Evolutionary conservation across 2,329 filamentous ascomycete species (phyloP), one percentile per base, ranked within the genome.

Genomic region (Acrocalymma vagum): DNA sequence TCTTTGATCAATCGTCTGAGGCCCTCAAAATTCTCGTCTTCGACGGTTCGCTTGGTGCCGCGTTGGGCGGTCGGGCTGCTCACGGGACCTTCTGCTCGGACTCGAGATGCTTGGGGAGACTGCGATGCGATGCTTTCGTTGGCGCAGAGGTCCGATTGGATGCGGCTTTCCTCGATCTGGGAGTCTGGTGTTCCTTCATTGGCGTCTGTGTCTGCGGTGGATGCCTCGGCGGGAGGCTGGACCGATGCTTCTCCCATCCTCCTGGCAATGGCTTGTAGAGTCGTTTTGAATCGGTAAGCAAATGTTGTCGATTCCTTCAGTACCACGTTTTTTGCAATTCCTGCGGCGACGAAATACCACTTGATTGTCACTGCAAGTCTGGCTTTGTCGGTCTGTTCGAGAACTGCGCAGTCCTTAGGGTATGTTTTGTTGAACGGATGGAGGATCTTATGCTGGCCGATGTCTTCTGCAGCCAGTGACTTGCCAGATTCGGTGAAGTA

Each of bases 401-500:
- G 26, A 9, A 18, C n/a, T 5, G 16, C n/a, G 8, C 29, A 21
- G n/a, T 17, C 27, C 17, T 34, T 47, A 4, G 43, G 38, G 11
- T 29, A 47, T 9, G 43, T 42, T 9, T 50, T 53, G 28, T 42
- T 45, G 28, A 53, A 53, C 13, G 49, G 49, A 15, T 53, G 49
- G 9, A 44, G 14, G 9, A 53, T 20, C 20, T 43, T 31, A 21
- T 50, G 39, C 13, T 29, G 41, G 16, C 31, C 33, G 6, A 42
- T 25, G 13, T 16, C 22, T 23, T 47, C 39, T 5, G 34, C 11
- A 17, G 34, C 18, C 8, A 48, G 30, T 7, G 20, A 22, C 15
- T 22, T 14, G 14, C 16, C 14, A 9, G 16, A 11, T 16, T 32
- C 26, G 17, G 39, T 22, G 13, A 39, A 33, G 29, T 41, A 47